Evolutionary conservation across 257 asterid genomes (phyloP).

Genomic region (Solanum lycopersicoides): DNA sequence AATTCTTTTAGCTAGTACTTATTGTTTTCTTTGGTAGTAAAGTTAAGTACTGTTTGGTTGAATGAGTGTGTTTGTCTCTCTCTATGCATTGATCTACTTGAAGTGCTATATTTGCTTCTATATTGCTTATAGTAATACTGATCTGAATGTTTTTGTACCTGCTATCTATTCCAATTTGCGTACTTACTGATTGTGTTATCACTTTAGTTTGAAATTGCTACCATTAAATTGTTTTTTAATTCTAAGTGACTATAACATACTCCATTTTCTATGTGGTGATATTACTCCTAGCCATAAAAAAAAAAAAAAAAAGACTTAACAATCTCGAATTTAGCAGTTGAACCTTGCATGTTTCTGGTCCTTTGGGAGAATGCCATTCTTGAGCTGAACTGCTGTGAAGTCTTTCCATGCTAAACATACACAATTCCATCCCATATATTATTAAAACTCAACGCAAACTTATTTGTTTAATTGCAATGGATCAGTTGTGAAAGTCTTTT

Average conservation of each 20-base stretch:
- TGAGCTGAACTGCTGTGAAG: background rate
- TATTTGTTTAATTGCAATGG: background rate
- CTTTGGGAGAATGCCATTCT: background rate
- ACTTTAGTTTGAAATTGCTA: background rate
- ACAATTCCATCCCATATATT: background rate
- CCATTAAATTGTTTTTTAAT: background rate
- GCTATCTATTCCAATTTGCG: background rate
- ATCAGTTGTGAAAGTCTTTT: background rate
- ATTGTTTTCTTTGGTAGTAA: background rate
- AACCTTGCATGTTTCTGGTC: background rate
- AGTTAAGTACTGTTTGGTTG: background rate
- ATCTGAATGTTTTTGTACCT: background rate
- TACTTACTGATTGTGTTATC: background rate
- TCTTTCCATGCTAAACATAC: background rate
- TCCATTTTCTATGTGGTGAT: background rate
- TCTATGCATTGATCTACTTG: background rate
- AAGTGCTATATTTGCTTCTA: background rate
- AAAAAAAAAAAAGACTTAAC: background rate
- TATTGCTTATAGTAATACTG: background rate
- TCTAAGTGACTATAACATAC: background rate
- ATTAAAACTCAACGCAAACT: background rate
- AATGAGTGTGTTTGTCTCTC: background rate
- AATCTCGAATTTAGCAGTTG: background rate
- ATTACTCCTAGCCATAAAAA: background rate
- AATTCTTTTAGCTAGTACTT: background rate